Evolutionary conservation across 768 basidiomycete genomes (phyloP).

Genomic region (Termitomyces heimii): DNA sequence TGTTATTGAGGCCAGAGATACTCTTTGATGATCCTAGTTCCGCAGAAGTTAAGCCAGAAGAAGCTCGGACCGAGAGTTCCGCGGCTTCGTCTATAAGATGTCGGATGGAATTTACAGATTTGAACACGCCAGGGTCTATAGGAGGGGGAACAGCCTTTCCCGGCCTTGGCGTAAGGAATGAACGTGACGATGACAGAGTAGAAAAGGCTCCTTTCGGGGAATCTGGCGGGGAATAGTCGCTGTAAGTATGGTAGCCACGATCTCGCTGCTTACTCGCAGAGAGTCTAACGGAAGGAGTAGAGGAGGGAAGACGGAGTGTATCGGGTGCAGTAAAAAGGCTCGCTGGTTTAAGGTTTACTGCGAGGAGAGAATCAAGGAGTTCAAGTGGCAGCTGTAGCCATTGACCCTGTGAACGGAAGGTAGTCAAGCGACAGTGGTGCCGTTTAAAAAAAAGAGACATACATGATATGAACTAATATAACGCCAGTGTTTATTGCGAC

Average conservation of each 20-base stretch:
- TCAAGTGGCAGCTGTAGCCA: constrained; percentile 90
- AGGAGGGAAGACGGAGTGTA: constrained; percentile 28
- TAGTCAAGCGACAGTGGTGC: constrained; percentile 1
- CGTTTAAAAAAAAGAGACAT: constrained; percentile 24
- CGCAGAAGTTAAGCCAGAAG: constrained; percentile 75
- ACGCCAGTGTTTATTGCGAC: constrained; percentile 91
- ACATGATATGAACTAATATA: constrained; percentile 92
- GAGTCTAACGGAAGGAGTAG: constrained; percentile 18
- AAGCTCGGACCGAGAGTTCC: constrained; percentile 81
- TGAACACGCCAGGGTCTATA: constrained; percentile 86
- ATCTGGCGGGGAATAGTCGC: constrained; percentile 39
- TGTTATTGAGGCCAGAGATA: constrained; percentile 31
- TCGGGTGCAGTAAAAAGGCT: constrained; percentile 44
- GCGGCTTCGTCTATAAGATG: constrained; percentile 85
- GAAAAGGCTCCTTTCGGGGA: constrained; percentile 32
- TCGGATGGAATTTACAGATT: constrained; percentile 67
- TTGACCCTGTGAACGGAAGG: constrained; percentile 55
- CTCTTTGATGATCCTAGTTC: constrained; percentile 64
- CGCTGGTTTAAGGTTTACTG: constrained; percentile 72
- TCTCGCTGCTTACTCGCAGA: constrained; percentile 34
- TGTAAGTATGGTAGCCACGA: constrained; percentile 37
- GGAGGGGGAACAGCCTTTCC: constrained; percentile 77
- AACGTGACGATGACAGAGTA: constrained; percentile 34
- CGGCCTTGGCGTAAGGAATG: constrained; percentile 48
- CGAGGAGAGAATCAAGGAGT: constrained; percentile 74